phyloP scores from a whole-genome alignment of 495 filamentous ascomycete species.

The Penicillium cinerascens region DNA sequence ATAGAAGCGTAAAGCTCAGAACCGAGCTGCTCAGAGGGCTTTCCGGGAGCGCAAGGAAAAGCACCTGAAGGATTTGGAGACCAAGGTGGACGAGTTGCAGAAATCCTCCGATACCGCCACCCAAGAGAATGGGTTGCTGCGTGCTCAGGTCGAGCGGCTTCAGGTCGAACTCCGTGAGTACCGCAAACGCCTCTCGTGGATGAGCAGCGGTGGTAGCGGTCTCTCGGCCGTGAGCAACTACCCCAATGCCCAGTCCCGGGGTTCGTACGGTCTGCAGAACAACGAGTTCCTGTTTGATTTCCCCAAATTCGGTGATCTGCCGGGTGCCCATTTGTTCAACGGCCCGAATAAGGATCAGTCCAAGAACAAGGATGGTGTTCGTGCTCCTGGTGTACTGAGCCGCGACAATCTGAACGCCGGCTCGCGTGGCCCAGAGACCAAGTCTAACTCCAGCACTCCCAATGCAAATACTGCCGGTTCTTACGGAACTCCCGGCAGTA shows the following conservation, averaged over 20 bases:
- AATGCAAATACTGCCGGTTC: constrained; percentile 2
- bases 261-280: constrained; percentile 55
- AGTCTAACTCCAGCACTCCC: constrained; percentile 10
- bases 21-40: constrained; percentile 91
- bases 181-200: constrained; percentile 72
- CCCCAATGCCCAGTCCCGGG: constrained; percentile 34
- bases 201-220: constrained; percentile 43
- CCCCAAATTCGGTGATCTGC: constrained; percentile 81
- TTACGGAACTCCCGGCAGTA: constrained; percentile 11
- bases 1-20: constrained; percentile 98
- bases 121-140: constrained; percentile 81
- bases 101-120: constrained; percentile 78
- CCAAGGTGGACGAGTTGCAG: constrained; percentile 89
- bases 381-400: constrained; percentile 34
- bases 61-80: constrained; percentile 93
- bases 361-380: constrained; percentile 20
- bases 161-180: constrained; percentile 85
- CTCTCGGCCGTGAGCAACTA: constrained; percentile 48
- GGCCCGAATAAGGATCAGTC: constrained; percentile 23
- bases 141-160: constrained; percentile 82
- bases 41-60: constrained; percentile 98
- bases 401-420: constrained; percentile 21
- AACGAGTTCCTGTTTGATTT: constrained; percentile 93
- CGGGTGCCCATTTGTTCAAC: constrained; percentile 59
- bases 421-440: constrained; percentile 2